A percentile compares a stretch with the other conserved stretches of the same genome.
These are phyloP conservation scores for Tetrapisispora namnaoensis DNA, from an alignment of 805 yeast species.

Conservation along the genomic window DNA sequence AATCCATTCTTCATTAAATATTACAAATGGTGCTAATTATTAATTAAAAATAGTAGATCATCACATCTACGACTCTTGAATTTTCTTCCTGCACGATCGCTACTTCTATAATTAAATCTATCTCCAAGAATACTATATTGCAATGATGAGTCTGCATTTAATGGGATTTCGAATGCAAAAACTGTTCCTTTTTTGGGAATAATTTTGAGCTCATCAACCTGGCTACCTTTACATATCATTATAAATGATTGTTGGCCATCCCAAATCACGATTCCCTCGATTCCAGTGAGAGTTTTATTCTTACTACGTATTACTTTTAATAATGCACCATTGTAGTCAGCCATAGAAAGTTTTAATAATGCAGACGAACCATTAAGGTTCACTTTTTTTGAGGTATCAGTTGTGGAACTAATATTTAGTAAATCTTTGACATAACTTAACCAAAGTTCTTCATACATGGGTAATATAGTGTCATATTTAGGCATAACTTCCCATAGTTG, in stretches of 20 bases:
- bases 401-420: conserved; percentile 29
- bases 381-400: conserved; percentile 8
- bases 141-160: conserved; percentile 33
- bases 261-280: conserved; percentile 70
- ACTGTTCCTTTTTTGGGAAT: conserved; percentile 59
- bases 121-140: conserved; percentile 70
- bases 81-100: conserved; percentile 75
- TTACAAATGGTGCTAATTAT: not conserved
- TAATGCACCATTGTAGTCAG: conserved; percentile 75
- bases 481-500: conserved; percentile 21
- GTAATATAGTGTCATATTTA: conserved; percentile 41
- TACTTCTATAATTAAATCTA: conserved; percentile 61
- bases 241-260: conserved; percentile 70
- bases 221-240: conserved; percentile 33
- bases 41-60: conserved; percentile 35
- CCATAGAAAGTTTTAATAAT: conserved; percentile 53
- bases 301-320: conserved; percentile 48
- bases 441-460: conserved; percentile 59
- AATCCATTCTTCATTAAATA: not conserved
- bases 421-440: conserved; percentile 53
- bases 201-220: conserved; percentile 55
- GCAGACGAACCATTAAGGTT: conserved; percentile 25
- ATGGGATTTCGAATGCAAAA: conserved; percentile 44
- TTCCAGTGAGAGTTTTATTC: conserved; percentile 49
- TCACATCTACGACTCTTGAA: conserved; percentile 73